Evolutionary conservation across 1,284 basidiomycete genomes (phyloP).

Genomic region (Gastroboletus turbinatus): DNA sequence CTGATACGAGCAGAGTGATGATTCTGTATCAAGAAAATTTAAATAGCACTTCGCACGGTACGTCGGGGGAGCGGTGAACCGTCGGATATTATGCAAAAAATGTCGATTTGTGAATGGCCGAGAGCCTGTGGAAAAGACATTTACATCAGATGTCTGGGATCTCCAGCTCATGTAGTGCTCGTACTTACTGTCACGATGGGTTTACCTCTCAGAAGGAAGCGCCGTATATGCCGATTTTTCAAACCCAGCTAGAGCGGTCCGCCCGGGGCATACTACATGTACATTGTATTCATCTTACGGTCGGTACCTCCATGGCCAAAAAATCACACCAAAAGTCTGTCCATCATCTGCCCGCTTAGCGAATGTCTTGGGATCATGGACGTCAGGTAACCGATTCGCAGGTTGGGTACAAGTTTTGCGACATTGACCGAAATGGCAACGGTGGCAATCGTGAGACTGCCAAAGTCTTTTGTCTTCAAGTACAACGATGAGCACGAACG

Average conservation of each 20-base stretch:
- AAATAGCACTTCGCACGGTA: background rate
- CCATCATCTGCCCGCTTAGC: background rate
- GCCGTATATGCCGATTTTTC: background rate
- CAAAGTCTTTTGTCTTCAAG: slow-evolving; percentile 3
- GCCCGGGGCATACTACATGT: background rate
- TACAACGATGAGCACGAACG: slow-evolving; percentile 20
- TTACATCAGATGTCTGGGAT: background rate
- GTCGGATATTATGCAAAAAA: background rate
- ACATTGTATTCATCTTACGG: background rate
- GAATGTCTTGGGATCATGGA: too few relatives aligned
- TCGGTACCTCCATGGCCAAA: background rate
- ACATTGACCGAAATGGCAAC: background rate
- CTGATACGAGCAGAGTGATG: background rate
- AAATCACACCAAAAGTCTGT: background rate
- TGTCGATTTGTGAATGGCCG: background rate
- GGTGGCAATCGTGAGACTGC: background rate
- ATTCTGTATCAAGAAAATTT: background rate
- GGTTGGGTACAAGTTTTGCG: too few relatives aligned
- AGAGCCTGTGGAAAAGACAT: background rate
- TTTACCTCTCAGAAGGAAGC: background rate
- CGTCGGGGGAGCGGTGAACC: background rate
- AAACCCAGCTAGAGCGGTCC: background rate
- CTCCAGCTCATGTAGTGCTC: background rate
- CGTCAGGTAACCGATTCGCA: background rate
- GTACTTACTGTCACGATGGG: background rate